Evolutionary conservation across 331 rosid species (phyloP).

Genomic region (Malus hybrid): DNA sequence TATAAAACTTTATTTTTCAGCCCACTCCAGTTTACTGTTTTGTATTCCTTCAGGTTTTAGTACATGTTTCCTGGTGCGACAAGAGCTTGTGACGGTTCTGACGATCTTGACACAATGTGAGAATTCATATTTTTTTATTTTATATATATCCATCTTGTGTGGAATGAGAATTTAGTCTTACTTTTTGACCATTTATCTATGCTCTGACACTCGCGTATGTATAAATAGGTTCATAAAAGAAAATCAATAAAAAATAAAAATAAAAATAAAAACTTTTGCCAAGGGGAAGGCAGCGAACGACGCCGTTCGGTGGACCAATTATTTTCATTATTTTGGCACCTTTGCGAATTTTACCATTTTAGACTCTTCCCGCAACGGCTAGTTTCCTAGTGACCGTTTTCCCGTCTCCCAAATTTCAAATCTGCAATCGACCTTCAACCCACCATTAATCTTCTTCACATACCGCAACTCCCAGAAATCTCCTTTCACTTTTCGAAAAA

Average conservation of each 20-base stretch:
- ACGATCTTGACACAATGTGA: no score
- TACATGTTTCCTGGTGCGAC: no score
- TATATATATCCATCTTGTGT: no score
- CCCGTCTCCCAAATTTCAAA: conserved; percentile 37
- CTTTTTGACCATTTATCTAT: no score
- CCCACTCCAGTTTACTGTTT: accelerated
- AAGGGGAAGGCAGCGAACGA: background rate
- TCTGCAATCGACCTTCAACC: conserved; percentile 9
- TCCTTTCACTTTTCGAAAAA: background rate
- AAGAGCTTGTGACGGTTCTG: accelerated
- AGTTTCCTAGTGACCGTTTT: conserved; percentile 57
- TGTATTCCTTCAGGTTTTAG: accelerated
- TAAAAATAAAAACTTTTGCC: background rate
- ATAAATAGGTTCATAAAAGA: no score
- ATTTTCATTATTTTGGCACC: background rate
- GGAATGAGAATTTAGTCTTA: no score
- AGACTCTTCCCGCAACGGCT: conserved; percentile 53
- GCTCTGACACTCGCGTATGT: no score
- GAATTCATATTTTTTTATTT: no score
- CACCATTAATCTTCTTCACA: background rate
- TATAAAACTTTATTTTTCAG: no score
- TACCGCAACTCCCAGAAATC: background rate
- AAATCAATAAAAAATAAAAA: no score
- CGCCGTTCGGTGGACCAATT: background rate
- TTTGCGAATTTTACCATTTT: background rate